A percentile compares a stretch with the other conserved stretches of the same genome.
Evolutionary conservation across 495 filamentous ascomycete species (phyloP).

Genomic region (Aspergillus incahuasiensis): DNA sequence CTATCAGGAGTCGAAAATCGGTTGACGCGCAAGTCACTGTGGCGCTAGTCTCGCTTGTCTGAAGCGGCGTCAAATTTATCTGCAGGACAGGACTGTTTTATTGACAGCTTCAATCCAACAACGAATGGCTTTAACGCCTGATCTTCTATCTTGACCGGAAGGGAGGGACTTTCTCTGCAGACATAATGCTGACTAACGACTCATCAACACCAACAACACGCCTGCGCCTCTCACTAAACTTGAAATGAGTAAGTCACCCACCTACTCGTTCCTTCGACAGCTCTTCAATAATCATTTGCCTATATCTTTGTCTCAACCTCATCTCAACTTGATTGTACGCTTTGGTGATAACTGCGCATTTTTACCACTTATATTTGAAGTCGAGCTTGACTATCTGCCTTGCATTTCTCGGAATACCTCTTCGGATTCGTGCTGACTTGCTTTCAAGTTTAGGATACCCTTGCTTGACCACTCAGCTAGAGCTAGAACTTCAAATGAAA

Average conservation of each 20-base stretch:
- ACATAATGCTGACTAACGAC: background rate
- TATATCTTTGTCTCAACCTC: conserved; percentile 42
- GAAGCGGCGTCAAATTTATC: conserved; percentile 15
- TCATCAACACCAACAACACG: background rate
- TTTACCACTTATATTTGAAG: conserved; percentile 16
- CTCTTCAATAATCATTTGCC: conserved; percentile 33
- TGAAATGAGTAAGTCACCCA: conserved; percentile 6
- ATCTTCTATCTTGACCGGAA: background rate
- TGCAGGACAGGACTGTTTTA: background rate
- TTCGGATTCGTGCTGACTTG: conserved; percentile 7
- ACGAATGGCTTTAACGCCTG: background rate
- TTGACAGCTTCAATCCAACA: background rate
- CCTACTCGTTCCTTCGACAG: background rate
- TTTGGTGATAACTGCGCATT: conserved; percentile 26
- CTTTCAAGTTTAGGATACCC: background rate
- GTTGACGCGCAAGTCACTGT: conserved; percentile 18
- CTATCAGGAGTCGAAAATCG: conserved; percentile 1
- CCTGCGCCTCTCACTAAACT: background rate
- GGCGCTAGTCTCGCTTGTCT: conserved; percentile 16
- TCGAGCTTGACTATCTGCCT: conserved; percentile 5
- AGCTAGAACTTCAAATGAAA: too few relatives aligned
- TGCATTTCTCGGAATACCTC: background rate
- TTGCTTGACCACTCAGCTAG: background rate
- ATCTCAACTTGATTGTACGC: conserved; percentile 33
- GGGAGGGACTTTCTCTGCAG: background rate